Conservation (phyloP, 371 early-diverging fungal species). For the Mucor piriformis region DNA sequence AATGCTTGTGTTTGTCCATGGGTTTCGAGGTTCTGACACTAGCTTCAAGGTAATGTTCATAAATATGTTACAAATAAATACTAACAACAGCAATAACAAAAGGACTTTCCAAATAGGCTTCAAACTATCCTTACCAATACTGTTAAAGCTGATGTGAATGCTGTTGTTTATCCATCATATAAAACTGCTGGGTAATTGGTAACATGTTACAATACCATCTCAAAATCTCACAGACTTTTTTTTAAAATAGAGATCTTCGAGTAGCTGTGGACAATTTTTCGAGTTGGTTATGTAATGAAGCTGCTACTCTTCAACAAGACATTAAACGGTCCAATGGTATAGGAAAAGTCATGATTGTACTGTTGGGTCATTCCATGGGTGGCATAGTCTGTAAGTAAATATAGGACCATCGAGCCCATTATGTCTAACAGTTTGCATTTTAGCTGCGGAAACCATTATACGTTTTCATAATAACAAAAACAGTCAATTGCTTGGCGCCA, state of each 20-base stretch:
- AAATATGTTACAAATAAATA: background rate
- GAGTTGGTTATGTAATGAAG: slow-evolving; percentile 51
- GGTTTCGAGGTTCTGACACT: too few relatives aligned
- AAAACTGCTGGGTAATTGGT: slow-evolving; percentile 59
- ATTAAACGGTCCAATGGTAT: slow-evolving; percentile 21
- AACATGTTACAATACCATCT: too few relatives aligned
- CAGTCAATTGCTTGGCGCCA: slow-evolving; percentile 26
- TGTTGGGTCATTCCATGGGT: slow-evolving; percentile 67
- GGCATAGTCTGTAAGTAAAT: slow-evolving; percentile 67
- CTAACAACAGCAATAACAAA: slow-evolving; percentile 10
- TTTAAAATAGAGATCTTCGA: slow-evolving; percentile 30
- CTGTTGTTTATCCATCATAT: slow-evolving; percentile 61
- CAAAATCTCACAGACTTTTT: background rate
- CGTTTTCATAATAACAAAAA: slow-evolving; percentile 22
- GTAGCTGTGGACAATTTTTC: slow-evolving; percentile 51
- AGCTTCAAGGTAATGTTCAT: background rate
- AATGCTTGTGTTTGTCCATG: too few relatives aligned
- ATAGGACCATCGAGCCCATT: background rate
- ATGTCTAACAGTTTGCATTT: background rate
- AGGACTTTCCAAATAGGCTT: slow-evolving; percentile 63
- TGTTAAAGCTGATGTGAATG: slow-evolving; percentile 47
- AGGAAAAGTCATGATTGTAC: slow-evolving; percentile 41
- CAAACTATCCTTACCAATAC: slow-evolving; percentile 55
- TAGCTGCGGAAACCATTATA: slow-evolving; percentile 65
- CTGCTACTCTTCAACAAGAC: slow-evolving; percentile 32